Evolutionary conservation across 202 grass and related monocot genomes (phyloP).

Genomic region (Schoenoplectus tabernaemontani): DNA sequence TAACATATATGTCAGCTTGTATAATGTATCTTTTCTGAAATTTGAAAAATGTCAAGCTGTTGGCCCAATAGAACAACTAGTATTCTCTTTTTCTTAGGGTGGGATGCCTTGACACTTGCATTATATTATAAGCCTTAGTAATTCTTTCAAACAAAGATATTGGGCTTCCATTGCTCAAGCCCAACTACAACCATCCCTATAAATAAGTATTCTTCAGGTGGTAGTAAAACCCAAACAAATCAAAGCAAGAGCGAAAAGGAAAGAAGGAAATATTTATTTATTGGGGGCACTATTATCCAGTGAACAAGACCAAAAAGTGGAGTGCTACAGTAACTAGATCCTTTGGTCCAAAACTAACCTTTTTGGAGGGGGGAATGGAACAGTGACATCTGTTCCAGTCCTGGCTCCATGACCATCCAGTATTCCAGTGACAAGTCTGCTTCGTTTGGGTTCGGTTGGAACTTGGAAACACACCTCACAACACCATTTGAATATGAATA

Average conservation of each 20-base stretch:
- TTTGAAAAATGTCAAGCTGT: background rate
- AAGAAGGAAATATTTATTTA: background rate
- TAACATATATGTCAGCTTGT: too few relatives aligned
- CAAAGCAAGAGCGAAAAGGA: too few relatives aligned
- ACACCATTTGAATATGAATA: too few relatives aligned
- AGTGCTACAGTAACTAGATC: slow-evolving; percentile 14
- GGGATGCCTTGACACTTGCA: too few relatives aligned
- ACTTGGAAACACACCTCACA: too few relatives aligned
- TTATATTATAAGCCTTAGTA: too few relatives aligned
- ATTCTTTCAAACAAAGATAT: background rate
- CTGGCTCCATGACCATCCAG: too few relatives aligned
- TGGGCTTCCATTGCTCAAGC: background rate
- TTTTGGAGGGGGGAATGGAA: background rate
- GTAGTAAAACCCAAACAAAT: too few relatives aligned
- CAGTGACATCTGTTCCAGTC: background rate
- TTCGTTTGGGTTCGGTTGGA: slow-evolving; percentile 13
- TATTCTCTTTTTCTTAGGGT: background rate
- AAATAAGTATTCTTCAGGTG: too few relatives aligned
- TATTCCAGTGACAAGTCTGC: background rate
- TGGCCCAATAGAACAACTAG: background rate
- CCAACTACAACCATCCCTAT: background rate
- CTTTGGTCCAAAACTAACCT: slow-evolving; percentile 20
- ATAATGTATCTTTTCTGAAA: background rate
- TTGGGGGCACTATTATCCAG: background rate
- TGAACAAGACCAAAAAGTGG: background rate